These are phyloP conservation scores for Actinomortierella ambigua DNA, from an alignment of 371 early-diverging fungal genomes.

Conservation along the genomic window DNA sequence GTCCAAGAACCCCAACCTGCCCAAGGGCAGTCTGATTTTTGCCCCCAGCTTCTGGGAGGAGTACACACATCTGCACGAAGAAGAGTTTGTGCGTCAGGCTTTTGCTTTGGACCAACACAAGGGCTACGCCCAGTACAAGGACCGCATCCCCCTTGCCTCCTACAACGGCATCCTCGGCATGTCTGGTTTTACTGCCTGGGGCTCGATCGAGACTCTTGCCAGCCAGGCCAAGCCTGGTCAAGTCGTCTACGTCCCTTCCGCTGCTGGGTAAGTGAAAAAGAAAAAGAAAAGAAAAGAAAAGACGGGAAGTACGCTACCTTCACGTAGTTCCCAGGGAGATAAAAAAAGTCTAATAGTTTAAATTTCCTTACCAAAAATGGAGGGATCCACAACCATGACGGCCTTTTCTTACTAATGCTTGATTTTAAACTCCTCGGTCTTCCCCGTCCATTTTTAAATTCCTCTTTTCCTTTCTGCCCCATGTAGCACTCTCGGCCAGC, in stretches of 20 bases:
- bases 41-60: slow-evolving; percentile 8
- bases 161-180: slow-evolving; percentile 60
- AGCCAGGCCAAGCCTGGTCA: slow-evolving; percentile 46
- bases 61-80: slow-evolving; percentile 3
- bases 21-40: slow-evolving; percentile 19
- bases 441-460: too few relatives aligned
- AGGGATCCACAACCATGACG: too few relatives aligned
- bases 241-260: slow-evolving; percentile 15
- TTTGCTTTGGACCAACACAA: neutral
- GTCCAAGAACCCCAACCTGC: slow-evolving; percentile 13
- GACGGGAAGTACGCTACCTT: too few relatives aligned
- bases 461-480: too few relatives aligned
- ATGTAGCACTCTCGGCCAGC: slow-evolving; percentile 69
- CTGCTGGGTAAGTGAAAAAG: slow-evolving; percentile 23
- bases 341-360: too few relatives aligned
- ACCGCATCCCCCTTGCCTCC: slow-evolving; percentile 49
- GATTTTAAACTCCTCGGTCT: too few relatives aligned
- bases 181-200: slow-evolving; percentile 50
- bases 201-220: slow-evolving; percentile 36
- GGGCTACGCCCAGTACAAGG: slow-evolving; percentile 8
- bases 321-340: too few relatives aligned
- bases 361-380: too few relatives aligned
- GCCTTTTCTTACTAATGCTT: too few relatives aligned
- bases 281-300: too few relatives aligned
- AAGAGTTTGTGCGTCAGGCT: neutral